Evolutionary conservation across 1,284 basidiomycete species (phyloP).

Genomic region (Quambalaria eucalypti): DNA sequence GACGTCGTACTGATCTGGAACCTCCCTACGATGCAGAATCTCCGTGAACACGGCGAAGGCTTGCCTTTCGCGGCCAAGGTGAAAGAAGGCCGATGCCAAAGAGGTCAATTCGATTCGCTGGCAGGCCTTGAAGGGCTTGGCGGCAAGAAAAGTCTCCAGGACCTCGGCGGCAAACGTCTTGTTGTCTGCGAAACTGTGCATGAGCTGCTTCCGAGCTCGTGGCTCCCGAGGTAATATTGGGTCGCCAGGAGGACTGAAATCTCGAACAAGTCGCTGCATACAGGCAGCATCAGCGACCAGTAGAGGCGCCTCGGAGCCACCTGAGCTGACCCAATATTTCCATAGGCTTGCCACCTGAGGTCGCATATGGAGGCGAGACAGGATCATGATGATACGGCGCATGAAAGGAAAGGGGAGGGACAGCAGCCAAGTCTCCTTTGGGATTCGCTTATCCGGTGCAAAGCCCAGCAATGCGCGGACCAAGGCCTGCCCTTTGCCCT

Average conservation of each 20-base stretch:
- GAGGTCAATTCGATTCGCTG: background rate
- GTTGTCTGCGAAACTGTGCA: background rate
- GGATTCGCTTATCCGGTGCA: background rate
- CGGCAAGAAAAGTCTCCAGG: background rate
- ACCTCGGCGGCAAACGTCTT: background rate
- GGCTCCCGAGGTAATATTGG: too few relatives aligned
- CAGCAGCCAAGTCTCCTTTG: background rate
- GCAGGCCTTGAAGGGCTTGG: background rate
- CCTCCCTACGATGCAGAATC: background rate
- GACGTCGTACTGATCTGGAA: background rate
- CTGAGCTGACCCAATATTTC: too few relatives aligned
- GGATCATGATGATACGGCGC: background rate
- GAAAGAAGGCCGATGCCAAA: background rate
- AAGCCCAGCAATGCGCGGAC: too few relatives aligned
- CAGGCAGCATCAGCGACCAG: too few relatives aligned
- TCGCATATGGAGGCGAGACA: too few relatives aligned
- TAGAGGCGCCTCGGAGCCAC: too few relatives aligned
- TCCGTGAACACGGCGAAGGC: background rate
- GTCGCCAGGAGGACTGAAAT: too few relatives aligned
- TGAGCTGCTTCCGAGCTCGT: too few relatives aligned
- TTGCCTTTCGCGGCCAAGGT: background rate
- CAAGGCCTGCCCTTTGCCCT: too few relatives aligned
- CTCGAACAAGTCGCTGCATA: background rate
- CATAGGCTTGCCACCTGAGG: too few relatives aligned
- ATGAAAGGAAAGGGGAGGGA: background rate